Conservation (phyloP, 495 filamentous ascomycete species). For the Corynascus novoguineensis region DNA sequence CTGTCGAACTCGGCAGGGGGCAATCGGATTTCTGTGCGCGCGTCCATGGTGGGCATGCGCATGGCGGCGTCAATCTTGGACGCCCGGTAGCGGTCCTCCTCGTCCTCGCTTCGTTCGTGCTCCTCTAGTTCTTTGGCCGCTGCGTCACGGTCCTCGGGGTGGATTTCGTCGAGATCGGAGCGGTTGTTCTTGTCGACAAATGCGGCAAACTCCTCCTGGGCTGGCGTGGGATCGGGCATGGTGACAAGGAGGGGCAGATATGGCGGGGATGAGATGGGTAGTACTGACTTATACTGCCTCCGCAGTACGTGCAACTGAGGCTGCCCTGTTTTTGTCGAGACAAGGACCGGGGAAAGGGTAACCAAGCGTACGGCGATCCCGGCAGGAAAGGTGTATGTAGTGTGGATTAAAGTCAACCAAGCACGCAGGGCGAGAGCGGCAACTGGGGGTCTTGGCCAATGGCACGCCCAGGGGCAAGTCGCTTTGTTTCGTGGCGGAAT, state of each 20-base stretch:
- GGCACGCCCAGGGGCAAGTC: background rate
- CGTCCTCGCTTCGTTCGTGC: constrained; percentile 45
- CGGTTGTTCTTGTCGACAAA: constrained; percentile 56
- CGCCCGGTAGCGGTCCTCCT: constrained; percentile 54
- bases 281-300: constrained; percentile 18
- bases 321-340: constrained; percentile 20
- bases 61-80: constrained; percentile 55
- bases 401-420: background rate
- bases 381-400: constrained; percentile 13
- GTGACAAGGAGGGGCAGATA: constrained; percentile 30
- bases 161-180: constrained; percentile 39
- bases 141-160: constrained; percentile 50
- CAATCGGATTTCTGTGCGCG: constrained; percentile 50
- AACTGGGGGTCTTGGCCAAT: constrained; percentile 1
- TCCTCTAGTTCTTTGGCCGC: constrained; percentile 44
- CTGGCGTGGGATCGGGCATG: constrained; percentile 55
- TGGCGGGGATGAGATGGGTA: constrained; percentile 9
- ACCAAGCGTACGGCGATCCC: constrained; percentile 23
- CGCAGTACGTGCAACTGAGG: background rate
- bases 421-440: constrained; percentile 1
- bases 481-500: background rate
- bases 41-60: constrained; percentile 50
- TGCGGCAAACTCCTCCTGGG: constrained; percentile 80
- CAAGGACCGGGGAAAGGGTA: constrained; percentile 10
- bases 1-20: constrained; percentile 62